Evolutionary conservation across 192 early-diverging fungal species (phyloP).

Genomic region (Entomortierella chlamydospora): DNA sequence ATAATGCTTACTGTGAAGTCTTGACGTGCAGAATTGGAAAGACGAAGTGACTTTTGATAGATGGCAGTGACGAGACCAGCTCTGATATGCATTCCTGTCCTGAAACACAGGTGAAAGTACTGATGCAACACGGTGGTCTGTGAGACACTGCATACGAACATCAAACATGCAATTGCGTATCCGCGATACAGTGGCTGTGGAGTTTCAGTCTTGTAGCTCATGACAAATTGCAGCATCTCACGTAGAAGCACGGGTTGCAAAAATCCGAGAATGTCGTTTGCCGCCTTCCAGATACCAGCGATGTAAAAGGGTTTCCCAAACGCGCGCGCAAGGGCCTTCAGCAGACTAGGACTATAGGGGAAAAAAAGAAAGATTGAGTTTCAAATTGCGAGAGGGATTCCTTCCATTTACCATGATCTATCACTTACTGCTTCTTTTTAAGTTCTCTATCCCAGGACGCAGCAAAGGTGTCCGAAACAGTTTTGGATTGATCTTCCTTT

Average conservation of each 20-base stretch:
- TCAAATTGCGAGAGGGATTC: not conserved
- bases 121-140: conserved; percentile 90
- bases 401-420: not conserved
- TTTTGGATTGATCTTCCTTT: conserved; percentile 65
- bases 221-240: conserved; percentile 75
- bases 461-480: conserved; percentile 75
- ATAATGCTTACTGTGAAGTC: conserved; percentile 65
- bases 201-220: conserved; percentile 64
- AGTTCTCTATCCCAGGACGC: conserved; percentile 77
- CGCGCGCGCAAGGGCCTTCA: conserved; percentile 63
- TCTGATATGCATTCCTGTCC: conserved; percentile 79
- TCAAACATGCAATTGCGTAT: conserved; percentile 81
- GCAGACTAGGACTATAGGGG: conserved; percentile 70
- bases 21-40: conserved; percentile 85
- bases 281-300: conserved; percentile 82
- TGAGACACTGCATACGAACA: conserved; percentile 78
- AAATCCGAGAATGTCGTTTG: conserved; percentile 82
- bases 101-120: conserved; percentile 87
- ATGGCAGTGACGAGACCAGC: conserved; percentile 84
- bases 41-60: conserved; percentile 84
- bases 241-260: conserved; percentile 83
- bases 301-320: conserved; percentile 76
- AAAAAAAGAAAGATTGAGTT: not conserved
- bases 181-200: conserved; percentile 79
- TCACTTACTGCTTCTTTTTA: conserved; percentile 56